Percentiles rank a stretch among this genome's conserved stretches.
phyloP scores from a whole-genome alignment of 2,329 filamentous ascomycete genomes.

The Capronia epimyces region DNA sequence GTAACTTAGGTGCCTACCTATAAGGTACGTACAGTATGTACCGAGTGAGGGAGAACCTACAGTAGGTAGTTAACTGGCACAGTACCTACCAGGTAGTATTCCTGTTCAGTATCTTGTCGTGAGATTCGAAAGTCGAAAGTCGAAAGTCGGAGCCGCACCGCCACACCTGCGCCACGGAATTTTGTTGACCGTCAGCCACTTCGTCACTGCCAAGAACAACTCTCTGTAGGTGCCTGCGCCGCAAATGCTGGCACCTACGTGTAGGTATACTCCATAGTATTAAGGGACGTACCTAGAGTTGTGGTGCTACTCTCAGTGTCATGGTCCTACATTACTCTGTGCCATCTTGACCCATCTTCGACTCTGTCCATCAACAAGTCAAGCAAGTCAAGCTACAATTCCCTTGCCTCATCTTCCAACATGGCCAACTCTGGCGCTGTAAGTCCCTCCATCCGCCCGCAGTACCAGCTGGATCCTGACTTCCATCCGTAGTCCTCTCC shows the following conservation, averaged over 20 bases:
- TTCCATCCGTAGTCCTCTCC: constrained; percentile 21
- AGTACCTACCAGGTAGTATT: too few species aligned
- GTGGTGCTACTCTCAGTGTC: too few species aligned
- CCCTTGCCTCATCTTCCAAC: background rate
- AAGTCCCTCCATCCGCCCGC: background rate
- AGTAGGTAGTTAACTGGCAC: too few species aligned
- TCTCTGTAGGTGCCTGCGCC: background rate
- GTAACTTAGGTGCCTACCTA: too few species aligned
- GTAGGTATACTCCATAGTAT: too few species aligned
- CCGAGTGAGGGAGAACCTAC: too few species aligned
- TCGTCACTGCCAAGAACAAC: background rate
- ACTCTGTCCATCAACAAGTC: background rate
- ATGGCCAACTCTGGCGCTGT: constrained; percentile 18
- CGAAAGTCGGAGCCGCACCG: background rate
- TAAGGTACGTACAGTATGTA: too few species aligned
- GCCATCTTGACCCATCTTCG: background rate
- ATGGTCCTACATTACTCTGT: constrained; percentile 9
- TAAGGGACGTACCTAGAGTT: too few species aligned
- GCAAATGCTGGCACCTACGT: too few species aligned
- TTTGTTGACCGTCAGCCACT: background rate
- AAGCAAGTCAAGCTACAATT: background rate
- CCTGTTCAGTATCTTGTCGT: background rate
- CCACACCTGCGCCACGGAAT: background rate
- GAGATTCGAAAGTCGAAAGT: background rate
- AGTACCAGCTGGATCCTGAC: constrained; percentile 1